Conservation (phyloP, 495 filamentous ascomycete species). For the Tirmania nivea region DNA sequence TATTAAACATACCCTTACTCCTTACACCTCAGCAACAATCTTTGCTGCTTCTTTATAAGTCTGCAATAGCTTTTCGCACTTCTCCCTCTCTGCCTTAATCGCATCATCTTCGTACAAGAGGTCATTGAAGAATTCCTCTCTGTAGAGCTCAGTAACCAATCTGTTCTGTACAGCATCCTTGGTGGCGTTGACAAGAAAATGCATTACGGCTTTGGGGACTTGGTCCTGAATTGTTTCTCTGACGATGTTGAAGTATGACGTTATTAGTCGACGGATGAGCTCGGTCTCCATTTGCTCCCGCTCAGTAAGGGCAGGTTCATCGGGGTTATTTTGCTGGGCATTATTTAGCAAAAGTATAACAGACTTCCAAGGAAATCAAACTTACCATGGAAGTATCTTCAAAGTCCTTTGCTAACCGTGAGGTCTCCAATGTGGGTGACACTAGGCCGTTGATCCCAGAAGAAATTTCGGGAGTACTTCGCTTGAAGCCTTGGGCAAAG, state of each 20-base stretch:
- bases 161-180: slow-evolving; percentile 96
- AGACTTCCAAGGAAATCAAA: slow-evolving; percentile 10
- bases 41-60: slow-evolving; percentile 95
- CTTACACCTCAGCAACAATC: slow-evolving; percentile 74
- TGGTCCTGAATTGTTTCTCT: slow-evolving; percentile 93
- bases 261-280: slow-evolving; percentile 85
- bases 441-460: slow-evolving; percentile 1
- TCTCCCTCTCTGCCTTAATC: slow-evolving; percentile 91
- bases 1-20: no score
- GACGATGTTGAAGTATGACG: slow-evolving; percentile 96
- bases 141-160: slow-evolving; percentile 86
- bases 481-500: slow-evolving; percentile 7
- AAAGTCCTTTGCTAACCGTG: slow-evolving; percentile 15
- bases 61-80: slow-evolving; percentile 81
- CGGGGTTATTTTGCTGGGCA: slow-evolving; percentile 25
- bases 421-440: slow-evolving; percentile 11
- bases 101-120: slow-evolving; percentile 91
- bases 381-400: slow-evolving; percentile 17
- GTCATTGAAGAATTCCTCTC: slow-evolving; percentile 79
- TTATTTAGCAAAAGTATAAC: slow-evolving; percentile 13
- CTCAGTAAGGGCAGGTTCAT: slow-evolving; percentile 73
- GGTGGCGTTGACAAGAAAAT: slow-evolving; percentile 90
- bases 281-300: slow-evolving; percentile 94
- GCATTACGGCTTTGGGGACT: slow-evolving; percentile 97
- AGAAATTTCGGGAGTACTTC: slow-evolving; percentile 2